Evolutionary conservation across 2,329 filamentous ascomycete species (phyloP).

Genomic region (Xenosphaeropsis pyriputrescens): DNA sequence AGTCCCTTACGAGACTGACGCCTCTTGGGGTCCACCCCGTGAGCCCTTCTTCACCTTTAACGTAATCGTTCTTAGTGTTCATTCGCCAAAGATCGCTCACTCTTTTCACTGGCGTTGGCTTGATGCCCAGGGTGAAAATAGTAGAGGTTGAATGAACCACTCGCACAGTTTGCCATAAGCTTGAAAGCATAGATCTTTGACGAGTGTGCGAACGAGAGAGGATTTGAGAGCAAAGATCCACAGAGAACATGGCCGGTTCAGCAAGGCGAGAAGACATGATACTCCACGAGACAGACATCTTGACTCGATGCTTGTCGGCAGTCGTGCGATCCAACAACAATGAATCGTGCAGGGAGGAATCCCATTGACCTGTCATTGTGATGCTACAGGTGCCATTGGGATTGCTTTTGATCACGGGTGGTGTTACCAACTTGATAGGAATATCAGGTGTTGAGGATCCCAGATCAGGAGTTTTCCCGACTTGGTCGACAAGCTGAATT

Average conservation of each 20-base stretch:
- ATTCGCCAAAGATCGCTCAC: slow-evolving; percentile 92
- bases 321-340: slow-evolving; percentile 89
- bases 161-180: slow-evolving; percentile 71
- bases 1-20: slow-evolving; percentile 83
- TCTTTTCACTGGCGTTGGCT: slow-evolving; percentile 79
- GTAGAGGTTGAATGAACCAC: slow-evolving; percentile 77
- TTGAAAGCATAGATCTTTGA: slow-evolving; percentile 73
- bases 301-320: slow-evolving; percentile 82
- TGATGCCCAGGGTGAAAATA: slow-evolving; percentile 76
- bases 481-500: slow-evolving; percentile 70
- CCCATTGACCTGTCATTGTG: slow-evolving; percentile 85
- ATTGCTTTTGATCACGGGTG: slow-evolving; percentile 70
- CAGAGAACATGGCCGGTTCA: slow-evolving; percentile 76
- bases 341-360: slow-evolving; percentile 84
- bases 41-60: slow-evolving; percentile 86
- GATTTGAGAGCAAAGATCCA: slow-evolving; percentile 72
- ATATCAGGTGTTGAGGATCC: slow-evolving; percentile 60
- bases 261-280: slow-evolving; percentile 69
- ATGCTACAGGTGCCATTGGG: slow-evolving; percentile 82
- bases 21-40: slow-evolving; percentile 78
- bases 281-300: slow-evolving; percentile 78
- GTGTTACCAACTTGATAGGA: slow-evolving; percentile 58
- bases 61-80: slow-evolving; percentile 88
- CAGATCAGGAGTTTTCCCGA: slow-evolving; percentile 73
- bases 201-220: slow-evolving; percentile 72